Evolutionary conservation across 129 eudicot species (phyloP).

Genomic region (Heracleum sosnowskyi): DNA sequence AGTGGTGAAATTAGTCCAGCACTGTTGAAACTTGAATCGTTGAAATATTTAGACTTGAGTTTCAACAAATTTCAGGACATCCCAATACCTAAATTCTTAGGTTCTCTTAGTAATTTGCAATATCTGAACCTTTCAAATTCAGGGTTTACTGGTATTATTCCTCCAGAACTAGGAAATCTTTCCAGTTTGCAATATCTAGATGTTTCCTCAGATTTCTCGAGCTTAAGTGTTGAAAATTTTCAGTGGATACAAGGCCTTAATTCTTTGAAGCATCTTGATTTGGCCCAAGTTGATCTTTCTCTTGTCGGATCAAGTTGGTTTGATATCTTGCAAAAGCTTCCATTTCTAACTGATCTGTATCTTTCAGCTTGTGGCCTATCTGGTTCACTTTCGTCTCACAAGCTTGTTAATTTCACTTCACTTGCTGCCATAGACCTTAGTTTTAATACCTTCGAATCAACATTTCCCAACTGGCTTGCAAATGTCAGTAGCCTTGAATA

Average conservation of each 20-base stretch:
- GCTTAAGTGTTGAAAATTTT: conserved; percentile 13
- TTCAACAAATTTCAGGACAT: conserved; percentile 28
- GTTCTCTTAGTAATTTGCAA: conserved; percentile 26
- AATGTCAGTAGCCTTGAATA: conserved; percentile 21
- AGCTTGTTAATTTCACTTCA: conserved; percentile 21
- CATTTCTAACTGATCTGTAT: conserved; percentile 23
- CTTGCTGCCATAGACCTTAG: conserved; percentile 29
- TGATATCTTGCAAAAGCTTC: conserved; percentile 18
- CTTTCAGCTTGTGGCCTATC: conserved; percentile 15
- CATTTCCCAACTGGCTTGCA: conserved; percentile 22
- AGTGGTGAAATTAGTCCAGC: conserved; percentile 49
- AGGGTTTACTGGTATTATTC: conserved; percentile 33
- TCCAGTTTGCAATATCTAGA: conserved; percentile 37
- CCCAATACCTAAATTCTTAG: conserved; percentile 35
- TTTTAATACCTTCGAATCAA: conserved; percentile 8
- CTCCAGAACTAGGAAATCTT: conserved; percentile 34
- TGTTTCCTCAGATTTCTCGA: conserved; percentile 26
- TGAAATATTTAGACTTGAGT: conserved; percentile 40
- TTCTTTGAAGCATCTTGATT: conserved; percentile 21
- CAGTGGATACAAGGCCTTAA: conserved; percentile 27
- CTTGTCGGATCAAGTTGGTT: conserved; percentile 19
- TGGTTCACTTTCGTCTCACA: conserved; percentile 13
- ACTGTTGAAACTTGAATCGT: conserved; percentile 23
- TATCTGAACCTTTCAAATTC: conserved; percentile 41
- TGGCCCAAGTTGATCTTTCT: conserved; percentile 29